Conservation (phyloP, 768 basidiomycete species). For the Boletus tylopilopsis region DNA sequence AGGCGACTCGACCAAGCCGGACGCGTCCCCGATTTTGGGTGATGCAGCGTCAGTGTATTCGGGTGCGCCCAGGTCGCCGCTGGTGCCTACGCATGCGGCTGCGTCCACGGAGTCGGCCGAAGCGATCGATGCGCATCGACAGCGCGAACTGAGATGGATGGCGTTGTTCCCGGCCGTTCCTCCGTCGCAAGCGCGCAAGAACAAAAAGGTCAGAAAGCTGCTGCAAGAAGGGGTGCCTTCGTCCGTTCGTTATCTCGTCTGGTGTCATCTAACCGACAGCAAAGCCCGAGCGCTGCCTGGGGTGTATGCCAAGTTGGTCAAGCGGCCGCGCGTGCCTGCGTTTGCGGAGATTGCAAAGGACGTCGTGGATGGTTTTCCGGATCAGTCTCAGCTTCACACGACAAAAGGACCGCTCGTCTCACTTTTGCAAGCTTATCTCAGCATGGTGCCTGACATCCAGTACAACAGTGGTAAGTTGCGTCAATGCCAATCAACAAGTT, state of each 20-base stretch:
- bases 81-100: slow-evolving; percentile 6
- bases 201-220: slow-evolving; percentile 73
- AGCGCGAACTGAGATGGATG: slow-evolving; percentile 78
- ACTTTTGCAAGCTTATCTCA: slow-evolving; percentile 68
- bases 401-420: slow-evolving; percentile 54
- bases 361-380: slow-evolving; percentile 48
- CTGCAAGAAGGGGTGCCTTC: slow-evolving; percentile 78
- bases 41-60: slow-evolving; percentile 44
- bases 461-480: slow-evolving; percentile 54
- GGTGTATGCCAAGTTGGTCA: slow-evolving; percentile 61
- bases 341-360: slow-evolving; percentile 59
- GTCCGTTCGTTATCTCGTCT: slow-evolving; percentile 80
- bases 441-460: slow-evolving; percentile 81
- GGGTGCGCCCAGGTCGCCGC: slow-evolving; percentile 23
- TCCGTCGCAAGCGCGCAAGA: slow-evolving; percentile 65
- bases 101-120: slow-evolving; percentile 17
- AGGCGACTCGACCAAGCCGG: slow-evolving; percentile 10
- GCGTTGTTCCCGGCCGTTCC: slow-evolving; percentile 51
- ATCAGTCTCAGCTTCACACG: slow-evolving; percentile 56
- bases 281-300: slow-evolving; percentile 66
- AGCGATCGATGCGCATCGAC: slow-evolving; percentile 58
- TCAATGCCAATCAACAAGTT: background rate
- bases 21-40: slow-evolving; percentile 25
- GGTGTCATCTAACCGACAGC: slow-evolving; percentile 77
- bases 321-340: slow-evolving; percentile 48